Percentiles rank a stretch among this genome's conserved stretches.
phyloP scores from a whole-genome alignment of 108 stramenopile species.

The Cyclotella sp. region DNA sequence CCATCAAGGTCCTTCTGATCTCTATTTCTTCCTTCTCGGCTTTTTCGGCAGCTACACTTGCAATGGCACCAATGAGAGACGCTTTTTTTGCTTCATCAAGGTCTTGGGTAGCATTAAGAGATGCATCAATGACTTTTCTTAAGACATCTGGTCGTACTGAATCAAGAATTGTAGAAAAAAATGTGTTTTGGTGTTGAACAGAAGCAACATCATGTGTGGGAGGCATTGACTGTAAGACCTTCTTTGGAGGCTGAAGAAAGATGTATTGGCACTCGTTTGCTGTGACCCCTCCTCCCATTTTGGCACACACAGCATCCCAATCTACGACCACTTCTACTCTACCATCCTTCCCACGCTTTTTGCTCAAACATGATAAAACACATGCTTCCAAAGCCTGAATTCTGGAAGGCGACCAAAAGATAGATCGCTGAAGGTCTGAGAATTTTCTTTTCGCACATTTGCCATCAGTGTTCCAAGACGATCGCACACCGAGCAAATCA shows the following conservation, averaged over 20 bases:
- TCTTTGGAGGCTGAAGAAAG: conserved; percentile 61
- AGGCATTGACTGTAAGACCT: conserved; percentile 10
- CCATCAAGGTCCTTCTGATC: conserved; percentile 61
- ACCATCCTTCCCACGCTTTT: conserved; percentile 2
- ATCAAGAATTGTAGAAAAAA: conserved; percentile 60
- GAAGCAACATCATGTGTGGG: conserved; percentile 11
- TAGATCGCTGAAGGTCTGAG: conserved; percentile 17
- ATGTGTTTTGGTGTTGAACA: conserved; percentile 11
- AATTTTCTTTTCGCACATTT: conserved; percentile 37
- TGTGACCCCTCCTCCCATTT: conserved; percentile 63
- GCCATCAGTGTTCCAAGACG: conserved; percentile 12
- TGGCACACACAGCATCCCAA: conserved; percentile 71
- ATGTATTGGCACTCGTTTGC: conserved; percentile 68
- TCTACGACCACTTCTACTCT: conserved; percentile 37
- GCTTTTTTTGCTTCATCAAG: conserved; percentile 64
- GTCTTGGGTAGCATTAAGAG: conserved; percentile 58
- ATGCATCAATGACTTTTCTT: conserved; percentile 54
- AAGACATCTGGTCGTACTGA: conserved; percentile 60
- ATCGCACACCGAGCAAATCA: conserved; percentile 53
- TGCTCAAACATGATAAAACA: conserved; percentile 20
- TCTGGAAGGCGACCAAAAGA: conserved; percentile 39
- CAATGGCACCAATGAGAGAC: conserved; percentile 56
- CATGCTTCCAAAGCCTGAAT: conserved; percentile 32
- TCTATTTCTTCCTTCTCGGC: conserved; percentile 59
- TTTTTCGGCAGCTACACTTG: conserved; percentile 59